Conservation (phyloP, 345 rosid species). For the Brassica napus region DNA sequence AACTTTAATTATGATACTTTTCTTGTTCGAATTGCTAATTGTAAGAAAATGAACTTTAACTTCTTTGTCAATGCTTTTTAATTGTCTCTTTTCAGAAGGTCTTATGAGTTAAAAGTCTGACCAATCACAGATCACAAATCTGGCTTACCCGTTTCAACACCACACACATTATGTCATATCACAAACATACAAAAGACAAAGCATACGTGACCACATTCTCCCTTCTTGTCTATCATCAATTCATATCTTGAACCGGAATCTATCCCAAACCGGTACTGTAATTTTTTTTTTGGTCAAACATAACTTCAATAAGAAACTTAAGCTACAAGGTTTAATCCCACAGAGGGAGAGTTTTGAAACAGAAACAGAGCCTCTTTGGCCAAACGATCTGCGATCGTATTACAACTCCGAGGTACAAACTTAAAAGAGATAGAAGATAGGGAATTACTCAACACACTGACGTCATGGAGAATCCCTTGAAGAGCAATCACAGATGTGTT, state of each 20-base stretch:
- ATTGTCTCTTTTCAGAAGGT: not conserved
- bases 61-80: not conserved
- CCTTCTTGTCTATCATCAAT: not conserved
- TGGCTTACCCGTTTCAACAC: constrained; percentile 7
- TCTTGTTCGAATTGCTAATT: not conserved
- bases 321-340: too few relatives aligned
- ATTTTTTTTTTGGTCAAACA: not conserved
- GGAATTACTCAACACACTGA: too few relatives aligned
- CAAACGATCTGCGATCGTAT: too few relatives aligned
- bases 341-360: too few relatives aligned
- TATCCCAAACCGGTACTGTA: constrained; percentile 2
- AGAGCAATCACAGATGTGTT: too few relatives aligned
- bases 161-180: constrained; percentile 31
- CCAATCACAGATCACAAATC: constrained; percentile 31
- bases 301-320: too few relatives aligned
- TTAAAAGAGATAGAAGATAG: too few relatives aligned
- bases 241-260: constrained; percentile 20
- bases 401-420: too few relatives aligned
- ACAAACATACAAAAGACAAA: constrained; percentile 25
- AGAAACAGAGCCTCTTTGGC: too few relatives aligned
- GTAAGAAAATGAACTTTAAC: not conserved
- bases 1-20: not conserved
- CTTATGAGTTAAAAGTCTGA: constrained; percentile 22
- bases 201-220: constrained; percentile 33
- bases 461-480: too few relatives aligned